Conservation (phyloP, 768 basidiomycete genomes). For the Boletus reticuloceps region DNA sequence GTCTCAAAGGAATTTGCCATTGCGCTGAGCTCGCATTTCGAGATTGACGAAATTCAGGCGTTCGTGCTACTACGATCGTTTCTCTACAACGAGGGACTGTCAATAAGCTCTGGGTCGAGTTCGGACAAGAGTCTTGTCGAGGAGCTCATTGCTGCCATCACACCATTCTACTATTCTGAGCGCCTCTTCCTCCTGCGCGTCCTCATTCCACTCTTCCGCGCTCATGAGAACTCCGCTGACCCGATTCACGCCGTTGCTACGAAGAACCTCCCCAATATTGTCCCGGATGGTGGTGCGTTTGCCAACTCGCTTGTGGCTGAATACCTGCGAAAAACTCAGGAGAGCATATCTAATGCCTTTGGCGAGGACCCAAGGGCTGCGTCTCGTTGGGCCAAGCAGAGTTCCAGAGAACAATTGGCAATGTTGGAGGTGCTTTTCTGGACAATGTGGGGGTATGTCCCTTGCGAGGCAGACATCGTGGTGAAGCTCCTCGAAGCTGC, state of each 20-base stretch:
- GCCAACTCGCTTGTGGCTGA: slow-evolving; percentile 57
- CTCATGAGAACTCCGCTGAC: slow-evolving; percentile 56
- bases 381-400: slow-evolving; percentile 73
- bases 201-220: slow-evolving; percentile 73
- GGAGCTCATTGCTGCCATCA: slow-evolving; percentile 58
- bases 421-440: slow-evolving; percentile 87
- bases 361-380: slow-evolving; percentile 55
- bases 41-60: slow-evolving; percentile 80
- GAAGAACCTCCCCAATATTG: slow-evolving; percentile 54
- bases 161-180: slow-evolving; percentile 81
- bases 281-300: slow-evolving; percentile 66
- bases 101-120: slow-evolving; percentile 43
- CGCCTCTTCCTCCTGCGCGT: slow-evolving; percentile 66
- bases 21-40: slow-evolving; percentile 69
- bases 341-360: slow-evolving; percentile 44
- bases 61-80: slow-evolving; percentile 73
- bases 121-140: slow-evolving; percentile 38
- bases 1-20: slow-evolving; percentile 67
- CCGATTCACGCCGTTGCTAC: slow-evolving; percentile 52
- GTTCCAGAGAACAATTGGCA: slow-evolving; percentile 71
- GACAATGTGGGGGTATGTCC: slow-evolving; percentile 75
- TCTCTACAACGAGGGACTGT: slow-evolving; percentile 73
- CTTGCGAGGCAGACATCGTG: slow-evolving; percentile 64
- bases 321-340: slow-evolving; percentile 52
- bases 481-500: slow-evolving; percentile 62